Base-by-base conservation (phyloP, 2,329 filamentous ascomycete species). In the Pseudocercospora musae region DNA sequence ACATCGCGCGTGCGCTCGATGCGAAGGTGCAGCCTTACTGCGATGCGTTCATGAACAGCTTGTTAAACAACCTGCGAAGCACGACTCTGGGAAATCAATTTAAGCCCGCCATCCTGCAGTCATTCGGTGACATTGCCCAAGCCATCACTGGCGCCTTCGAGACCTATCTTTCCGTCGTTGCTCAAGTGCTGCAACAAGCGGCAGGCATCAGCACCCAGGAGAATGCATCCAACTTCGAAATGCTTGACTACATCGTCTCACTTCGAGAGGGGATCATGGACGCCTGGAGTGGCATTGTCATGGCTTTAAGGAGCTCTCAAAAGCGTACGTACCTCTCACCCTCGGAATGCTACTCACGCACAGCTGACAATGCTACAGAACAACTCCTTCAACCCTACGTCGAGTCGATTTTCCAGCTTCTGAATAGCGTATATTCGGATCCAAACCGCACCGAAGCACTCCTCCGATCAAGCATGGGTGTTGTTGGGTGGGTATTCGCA, bases 241-340 rank as follows among this genome's bases (percentile, higher is more conserved):
- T 98, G 90, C 89, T 93, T 62, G 94, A 98, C 78, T 99, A 99
- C 75, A 89, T 99, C 70, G 87, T 96, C 67, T 96, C 93, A 20
- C 85, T 99, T 54, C 89, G 95, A 58, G 96, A 99, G 76, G 95
- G 94, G 70, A 98, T 99, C 69, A 96, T 98, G 89, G 95, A 99
- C 82, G 95, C 95, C 33, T 99, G 96, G 93, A 92, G 93, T 72
- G 95, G 95, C 69, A 95, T 96, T 69, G 92, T 99, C 74, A 88
- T 94, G 76, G 92, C 95, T 58, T 92, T 98, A 89, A 96, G 95
- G 82, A 80, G 84, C 57, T 91, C 89, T 73, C 82, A 81, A 73
- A 94, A 94, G 82, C 87, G 89, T 90, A 78, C 77, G 87, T 80
- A 15, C 29, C 20, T 42, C 21, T 11, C 15, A 13, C 23, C 10